Conservation (phyloP, 805 yeast species). For the Kodamaea jinghongensis region DNA sequence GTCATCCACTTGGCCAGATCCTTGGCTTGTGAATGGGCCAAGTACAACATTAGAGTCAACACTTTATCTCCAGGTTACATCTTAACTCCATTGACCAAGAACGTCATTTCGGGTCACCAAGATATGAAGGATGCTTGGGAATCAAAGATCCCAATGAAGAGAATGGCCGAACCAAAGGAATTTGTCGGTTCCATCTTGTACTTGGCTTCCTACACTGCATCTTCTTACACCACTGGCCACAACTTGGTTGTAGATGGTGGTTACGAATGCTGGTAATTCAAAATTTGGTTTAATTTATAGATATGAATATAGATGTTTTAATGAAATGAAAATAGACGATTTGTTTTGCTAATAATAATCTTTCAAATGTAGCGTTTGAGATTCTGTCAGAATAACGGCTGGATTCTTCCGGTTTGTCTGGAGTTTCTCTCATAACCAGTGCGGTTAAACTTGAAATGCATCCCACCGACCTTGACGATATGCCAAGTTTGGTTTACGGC, state of each 20-base stretch:
- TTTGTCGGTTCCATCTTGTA: constrained; percentile 75
- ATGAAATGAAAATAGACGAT: neutral
- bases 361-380: no score
- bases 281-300: constrained; percentile 1
- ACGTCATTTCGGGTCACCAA: constrained; percentile 59
- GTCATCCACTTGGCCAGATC: constrained; percentile 77
- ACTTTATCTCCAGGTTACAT: constrained; percentile 80
- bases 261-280: constrained; percentile 71
- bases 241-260: constrained; percentile 86
- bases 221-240: constrained; percentile 80
- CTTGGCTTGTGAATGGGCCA: constrained; percentile 81
- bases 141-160: constrained; percentile 66
- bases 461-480: no score
- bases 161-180: constrained; percentile 85
- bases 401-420: no score
- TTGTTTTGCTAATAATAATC: neutral
- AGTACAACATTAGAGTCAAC: constrained; percentile 71
- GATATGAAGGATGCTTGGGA: constrained; percentile 73
- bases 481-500: no score
- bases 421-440: no score
- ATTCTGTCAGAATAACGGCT: no score
- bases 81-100: constrained; percentile 72
- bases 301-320: neutral
- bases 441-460: no score
- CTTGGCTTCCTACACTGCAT: constrained; percentile 67